These are phyloP conservation scores for Fusarium nanum DNA, from an alignment of 2,329 filamentous ascomycete genomes.

Conservation along the genomic window DNA sequence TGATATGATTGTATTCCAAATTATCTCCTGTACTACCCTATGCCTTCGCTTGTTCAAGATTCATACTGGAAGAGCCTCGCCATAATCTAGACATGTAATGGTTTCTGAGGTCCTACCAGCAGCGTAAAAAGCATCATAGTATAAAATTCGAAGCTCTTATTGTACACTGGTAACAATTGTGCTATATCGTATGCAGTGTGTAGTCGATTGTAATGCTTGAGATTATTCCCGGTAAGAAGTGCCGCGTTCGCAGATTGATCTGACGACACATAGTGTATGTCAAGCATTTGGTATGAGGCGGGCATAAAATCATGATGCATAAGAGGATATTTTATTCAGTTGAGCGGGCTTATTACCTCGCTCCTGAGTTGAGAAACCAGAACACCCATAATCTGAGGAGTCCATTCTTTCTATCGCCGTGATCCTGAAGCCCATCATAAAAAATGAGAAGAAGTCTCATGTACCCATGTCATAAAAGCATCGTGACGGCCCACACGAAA, in stretches of 20 bases:
- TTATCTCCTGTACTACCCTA: neutral
- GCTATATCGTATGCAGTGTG: neutral
- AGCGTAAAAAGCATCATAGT: neutral
- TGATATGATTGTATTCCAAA: neutral
- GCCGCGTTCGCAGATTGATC: neutral
- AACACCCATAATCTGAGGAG: conserved; percentile 19
- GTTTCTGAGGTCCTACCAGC: neutral
- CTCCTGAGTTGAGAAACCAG: conserved; percentile 20
- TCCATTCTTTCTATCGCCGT: conserved; percentile 29
- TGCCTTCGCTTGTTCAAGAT: neutral
- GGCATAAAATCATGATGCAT: conserved; percentile 1
- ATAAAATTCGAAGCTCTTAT: neutral
- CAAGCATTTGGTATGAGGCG: too few relatives aligned
- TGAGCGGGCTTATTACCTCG: conserved; percentile 10
- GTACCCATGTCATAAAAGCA: conserved; percentile 44
- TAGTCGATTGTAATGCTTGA: neutral
- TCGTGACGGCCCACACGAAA: conserved; percentile 45
- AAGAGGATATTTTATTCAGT: conserved; percentile 25
- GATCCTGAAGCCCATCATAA: conserved; percentile 29
- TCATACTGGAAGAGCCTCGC: neutral
- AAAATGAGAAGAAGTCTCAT: conserved; percentile 39
- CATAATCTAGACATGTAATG: neutral
- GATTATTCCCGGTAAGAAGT: neutral
- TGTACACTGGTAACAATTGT: neutral
- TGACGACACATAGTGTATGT: neutral